Evolutionary conservation across 768 basidiomycete species (phyloP), one percentile per base, ranked within the genome.

Genomic region (Mycena latifolia): DNA sequence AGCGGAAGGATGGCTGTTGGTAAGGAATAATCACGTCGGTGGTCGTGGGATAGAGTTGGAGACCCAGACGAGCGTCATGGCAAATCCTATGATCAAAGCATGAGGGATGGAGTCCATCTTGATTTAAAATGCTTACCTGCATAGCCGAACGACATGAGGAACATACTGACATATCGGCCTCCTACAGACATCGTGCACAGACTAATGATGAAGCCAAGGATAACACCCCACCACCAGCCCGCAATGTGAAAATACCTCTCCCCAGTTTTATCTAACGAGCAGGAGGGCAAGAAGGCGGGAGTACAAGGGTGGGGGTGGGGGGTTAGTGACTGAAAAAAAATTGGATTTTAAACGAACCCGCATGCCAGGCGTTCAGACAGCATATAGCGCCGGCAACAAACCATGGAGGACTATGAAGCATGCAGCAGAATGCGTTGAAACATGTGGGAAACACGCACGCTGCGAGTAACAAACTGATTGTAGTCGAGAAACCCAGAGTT

Each of bases 171-270:
- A 66, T 91, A 90, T 54, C 89, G 83, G 1, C 80, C 88, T 0
- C 75, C 82, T n/a, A 81, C 80, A 2, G 76, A 78, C 78, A 82
- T 82, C 0, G 88, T 90, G 5, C 84, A 85, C 20, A 89, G 73
- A 4, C 83, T 84, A 61, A 91, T 88, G 66, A 90, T 85, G 68
- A 85, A 90, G 1, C 86, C 90, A 3, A 88, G 39, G 5, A 90
- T 87, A 48, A 84, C 83, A 5, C 79, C 85, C 88, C 88, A 89
- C 88, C 87, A 89, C 78, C 84, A 85, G 5, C 73, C 78, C 2
- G 78, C 74, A 54, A 85, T 80, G 72, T 91, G 90, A 81, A 88
- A 88, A 76, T 87, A 90, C 5, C 88, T 83, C 75, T 90, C 89
- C 0, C 89, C 89, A 7, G 86, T 87, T 63, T 77, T 78, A 66